These are phyloP conservation scores for Xylaria longipes DNA, from an alignment of 495 filamentous ascomycete species.

Conservation along the genomic window DNA sequence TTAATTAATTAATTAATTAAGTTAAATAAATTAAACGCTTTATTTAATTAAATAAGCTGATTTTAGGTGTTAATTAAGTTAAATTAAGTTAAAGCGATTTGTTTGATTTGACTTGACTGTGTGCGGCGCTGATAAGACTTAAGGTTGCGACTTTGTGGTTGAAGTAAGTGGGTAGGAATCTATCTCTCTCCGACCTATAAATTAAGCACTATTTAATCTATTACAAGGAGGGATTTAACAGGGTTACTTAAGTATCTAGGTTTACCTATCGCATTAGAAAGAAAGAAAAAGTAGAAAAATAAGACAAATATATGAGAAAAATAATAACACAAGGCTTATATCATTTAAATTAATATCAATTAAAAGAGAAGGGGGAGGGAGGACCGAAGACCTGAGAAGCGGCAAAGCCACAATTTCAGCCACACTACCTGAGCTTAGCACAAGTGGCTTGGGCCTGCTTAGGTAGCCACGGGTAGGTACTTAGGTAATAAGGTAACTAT, in stretches of 20 bases:
- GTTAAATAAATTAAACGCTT: no score
- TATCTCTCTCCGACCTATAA: no score
- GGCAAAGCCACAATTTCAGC: slow-evolving; percentile 7
- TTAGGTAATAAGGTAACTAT: not conserved
- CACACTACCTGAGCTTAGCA: not conserved
- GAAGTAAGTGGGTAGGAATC: no score
- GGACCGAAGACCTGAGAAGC: not conserved
- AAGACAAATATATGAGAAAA: not conserved
- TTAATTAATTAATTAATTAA: no score
- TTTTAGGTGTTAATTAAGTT: no score
- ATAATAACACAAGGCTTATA: not conserved
- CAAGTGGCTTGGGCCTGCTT: slow-evolving; percentile 1
- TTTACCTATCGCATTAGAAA: not conserved
- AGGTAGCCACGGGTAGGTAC: not conserved
- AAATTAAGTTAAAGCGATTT: no score
- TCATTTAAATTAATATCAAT: not conserved
- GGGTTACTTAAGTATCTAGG: not conserved
- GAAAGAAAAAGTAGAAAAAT: not conserved
- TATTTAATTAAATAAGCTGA: no score
- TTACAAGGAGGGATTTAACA: not conserved
- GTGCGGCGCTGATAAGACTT: no score
- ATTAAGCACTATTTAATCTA: not conserved
- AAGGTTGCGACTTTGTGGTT: not conserved
- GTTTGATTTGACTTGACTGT: no score
- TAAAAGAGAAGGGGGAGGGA: not conserved